These are phyloP conservation scores for Metarhizium sp. DNA, from an alignment of 2,329 filamentous ascomycete genomes.

Conservation along the genomic window DNA sequence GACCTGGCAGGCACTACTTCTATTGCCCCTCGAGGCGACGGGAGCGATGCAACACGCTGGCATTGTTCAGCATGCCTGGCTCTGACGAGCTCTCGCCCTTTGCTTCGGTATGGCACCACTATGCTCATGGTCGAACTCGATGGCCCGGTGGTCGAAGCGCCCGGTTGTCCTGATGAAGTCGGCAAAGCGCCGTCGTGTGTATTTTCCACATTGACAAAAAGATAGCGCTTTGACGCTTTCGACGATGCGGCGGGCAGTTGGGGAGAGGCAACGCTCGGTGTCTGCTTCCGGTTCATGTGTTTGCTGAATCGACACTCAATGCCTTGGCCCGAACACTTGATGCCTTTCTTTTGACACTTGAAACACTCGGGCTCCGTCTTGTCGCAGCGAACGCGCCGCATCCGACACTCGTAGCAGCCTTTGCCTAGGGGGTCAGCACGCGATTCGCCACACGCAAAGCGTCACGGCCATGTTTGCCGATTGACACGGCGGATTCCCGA, in stretches of 20 bases:
- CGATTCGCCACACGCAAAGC: background rate
- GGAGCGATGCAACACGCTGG: background rate
- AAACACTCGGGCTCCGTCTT: conserved; percentile 26
- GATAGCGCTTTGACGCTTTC: background rate
- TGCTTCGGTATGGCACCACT: background rate
- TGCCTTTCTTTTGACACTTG: conserved; percentile 29
- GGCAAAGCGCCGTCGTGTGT: background rate
- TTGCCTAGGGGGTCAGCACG: background rate
- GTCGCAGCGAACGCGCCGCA: conserved; percentile 29
- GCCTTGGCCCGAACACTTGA: conserved; percentile 28
- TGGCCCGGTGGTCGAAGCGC: background rate
- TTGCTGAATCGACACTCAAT: conserved; percentile 26
- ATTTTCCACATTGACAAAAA: background rate
- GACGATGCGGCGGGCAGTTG: background rate
- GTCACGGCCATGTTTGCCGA: background rate
- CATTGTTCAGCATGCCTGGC: background rate
- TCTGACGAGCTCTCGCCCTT: background rate
- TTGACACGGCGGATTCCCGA: background rate
- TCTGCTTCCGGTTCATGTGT: conserved; percentile 12
- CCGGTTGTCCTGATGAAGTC: background rate
- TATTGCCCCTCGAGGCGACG: conserved; percentile 13
- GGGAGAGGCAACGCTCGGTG: background rate
- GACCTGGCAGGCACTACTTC: conserved; percentile 17
- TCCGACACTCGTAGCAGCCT: conserved; percentile 30
- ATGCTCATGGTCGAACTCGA: background rate